Evolutionary conservation across 495 filamentous ascomycete species (phyloP).

Genomic region (Talaromyces trachyspermus): DNA sequence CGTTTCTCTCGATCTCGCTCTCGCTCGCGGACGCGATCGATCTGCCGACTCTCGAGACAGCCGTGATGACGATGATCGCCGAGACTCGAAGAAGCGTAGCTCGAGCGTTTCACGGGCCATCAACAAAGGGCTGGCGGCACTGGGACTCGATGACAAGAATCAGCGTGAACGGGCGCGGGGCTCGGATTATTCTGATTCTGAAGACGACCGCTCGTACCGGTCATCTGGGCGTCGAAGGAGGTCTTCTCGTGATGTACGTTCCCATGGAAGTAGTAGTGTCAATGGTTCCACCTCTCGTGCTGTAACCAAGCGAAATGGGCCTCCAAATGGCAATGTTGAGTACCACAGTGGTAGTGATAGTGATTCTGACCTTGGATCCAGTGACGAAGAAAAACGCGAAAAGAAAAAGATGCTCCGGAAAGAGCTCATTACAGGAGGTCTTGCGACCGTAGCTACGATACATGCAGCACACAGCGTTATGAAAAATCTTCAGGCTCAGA

Average conservation of each 20-base stretch:
- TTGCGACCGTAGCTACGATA: constrained; percentile 83
- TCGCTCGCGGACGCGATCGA: constrained; percentile 44
- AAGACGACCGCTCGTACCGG: constrained; percentile 50
- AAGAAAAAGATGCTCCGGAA: constrained; percentile 77
- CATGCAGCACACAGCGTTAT: constrained; percentile 80
- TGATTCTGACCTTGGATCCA: constrained; percentile 60
- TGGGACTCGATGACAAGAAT: constrained; percentile 41
- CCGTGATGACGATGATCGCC: constrained; percentile 34
- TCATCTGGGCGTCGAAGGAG: constrained; percentile 35
- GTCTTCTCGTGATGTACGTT: constrained; percentile 48
- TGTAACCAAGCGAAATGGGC: constrained; percentile 10
- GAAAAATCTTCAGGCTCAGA: constrained; percentile 64
- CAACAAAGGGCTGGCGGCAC: constrained; percentile 44
- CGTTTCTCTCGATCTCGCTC: constrained; percentile 58
- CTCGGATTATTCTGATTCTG: constrained; percentile 32
- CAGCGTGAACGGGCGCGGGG: constrained; percentile 21
- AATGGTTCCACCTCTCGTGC: constrained; percentile 29
- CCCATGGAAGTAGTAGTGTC: constrained; percentile 35
- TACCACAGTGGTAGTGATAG: constrained; percentile 24
- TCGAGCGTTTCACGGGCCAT: constrained; percentile 53
- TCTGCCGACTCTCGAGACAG: constrained; percentile 24
- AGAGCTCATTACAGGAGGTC: constrained; percentile 71
- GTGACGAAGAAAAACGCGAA: constrained; percentile 67
- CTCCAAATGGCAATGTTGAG: constrained; percentile 8
- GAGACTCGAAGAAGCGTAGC: constrained; percentile 40